Conservation (phyloP, 495 filamentous ascomycete genomes). For the Talaromyces ruber region DNA sequence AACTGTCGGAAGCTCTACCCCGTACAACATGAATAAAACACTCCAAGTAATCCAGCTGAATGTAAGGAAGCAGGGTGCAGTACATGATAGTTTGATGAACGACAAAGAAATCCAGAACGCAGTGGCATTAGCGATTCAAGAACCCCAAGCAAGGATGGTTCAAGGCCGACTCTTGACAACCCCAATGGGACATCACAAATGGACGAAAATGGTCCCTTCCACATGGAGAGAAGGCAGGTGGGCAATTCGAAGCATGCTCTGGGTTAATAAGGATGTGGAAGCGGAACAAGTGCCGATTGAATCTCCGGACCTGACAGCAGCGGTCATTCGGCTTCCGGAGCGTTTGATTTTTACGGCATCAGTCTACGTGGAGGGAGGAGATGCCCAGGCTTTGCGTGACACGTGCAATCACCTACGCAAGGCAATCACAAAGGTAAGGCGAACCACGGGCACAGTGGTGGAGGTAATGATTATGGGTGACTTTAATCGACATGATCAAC, state of each 20-base stretch:
- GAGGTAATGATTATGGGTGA: conserved; percentile 15
- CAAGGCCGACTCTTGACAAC: conserved; percentile 13
- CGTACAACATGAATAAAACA: conserved; percentile 18
- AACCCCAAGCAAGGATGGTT: conserved; percentile 19
- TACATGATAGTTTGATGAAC: conserved; percentile 23
- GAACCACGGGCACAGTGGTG: background rate
- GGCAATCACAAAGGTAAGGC: background rate
- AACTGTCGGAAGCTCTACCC: conserved; percentile 20
- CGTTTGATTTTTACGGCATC: conserved; percentile 16
- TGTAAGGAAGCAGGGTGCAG: conserved; percentile 18
- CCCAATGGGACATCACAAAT: conserved; percentile 20
- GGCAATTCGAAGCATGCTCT: conserved; percentile 24
- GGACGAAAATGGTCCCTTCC: conserved; percentile 19
- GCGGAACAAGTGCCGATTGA: conserved; percentile 16
- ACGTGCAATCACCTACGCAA: background rate
- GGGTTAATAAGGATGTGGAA: conserved; percentile 19
- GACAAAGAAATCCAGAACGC: conserved; percentile 11
- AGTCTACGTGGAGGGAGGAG: conserved; percentile 15
- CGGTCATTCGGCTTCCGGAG: conserved; percentile 13
- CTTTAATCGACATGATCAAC: conserved; percentile 27
- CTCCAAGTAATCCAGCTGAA: conserved; percentile 21
- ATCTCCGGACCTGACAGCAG: conserved; percentile 21
- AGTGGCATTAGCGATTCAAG: conserved; percentile 16
- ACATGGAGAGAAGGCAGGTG: conserved; percentile 13
- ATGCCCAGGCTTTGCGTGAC: background rate